These are phyloP conservation scores for Circinella umbellata DNA, from an alignment of 371 early-diverging fungal species.

Conservation along the genomic window DNA sequence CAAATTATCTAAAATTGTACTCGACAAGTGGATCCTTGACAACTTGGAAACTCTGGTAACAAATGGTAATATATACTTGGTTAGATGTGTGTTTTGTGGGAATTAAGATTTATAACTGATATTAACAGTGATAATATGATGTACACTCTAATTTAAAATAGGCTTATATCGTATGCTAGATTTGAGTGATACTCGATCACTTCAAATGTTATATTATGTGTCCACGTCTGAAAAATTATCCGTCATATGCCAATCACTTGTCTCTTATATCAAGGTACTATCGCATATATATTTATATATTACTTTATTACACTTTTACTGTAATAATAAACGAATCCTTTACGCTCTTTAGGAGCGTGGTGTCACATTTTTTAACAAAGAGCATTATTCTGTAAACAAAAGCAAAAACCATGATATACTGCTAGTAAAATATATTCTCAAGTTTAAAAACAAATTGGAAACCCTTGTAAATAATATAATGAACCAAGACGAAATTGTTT, in stretches of 20 bases:
- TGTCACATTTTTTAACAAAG: background rate
- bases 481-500: background rate
- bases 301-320: too few species aligned
- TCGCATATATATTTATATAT: too few species aligned
- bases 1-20: background rate
- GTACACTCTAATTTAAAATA: background rate
- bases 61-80: background rate
- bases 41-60: background rate
- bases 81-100: too few species aligned
- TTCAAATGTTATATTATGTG: background rate
- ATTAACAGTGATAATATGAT: too few species aligned
- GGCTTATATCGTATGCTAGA: background rate
- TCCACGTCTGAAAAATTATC: background rate
- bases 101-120: too few species aligned
- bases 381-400: background rate
- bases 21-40: background rate
- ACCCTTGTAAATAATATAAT: background rate
- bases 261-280: background rate
- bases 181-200: background rate
- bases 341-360: background rate
- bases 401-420: background rate
- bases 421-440: background rate
- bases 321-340: too few species aligned
- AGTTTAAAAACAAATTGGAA: constrained; percentile 1
- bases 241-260: background rate